A percentile compares a stretch with the other conserved stretches of the same genome.
These are phyloP conservation scores for Aureobasidium musti DNA, from an alignment of 2,329 filamentous ascomycete genomes.

Conservation along the genomic window DNA sequence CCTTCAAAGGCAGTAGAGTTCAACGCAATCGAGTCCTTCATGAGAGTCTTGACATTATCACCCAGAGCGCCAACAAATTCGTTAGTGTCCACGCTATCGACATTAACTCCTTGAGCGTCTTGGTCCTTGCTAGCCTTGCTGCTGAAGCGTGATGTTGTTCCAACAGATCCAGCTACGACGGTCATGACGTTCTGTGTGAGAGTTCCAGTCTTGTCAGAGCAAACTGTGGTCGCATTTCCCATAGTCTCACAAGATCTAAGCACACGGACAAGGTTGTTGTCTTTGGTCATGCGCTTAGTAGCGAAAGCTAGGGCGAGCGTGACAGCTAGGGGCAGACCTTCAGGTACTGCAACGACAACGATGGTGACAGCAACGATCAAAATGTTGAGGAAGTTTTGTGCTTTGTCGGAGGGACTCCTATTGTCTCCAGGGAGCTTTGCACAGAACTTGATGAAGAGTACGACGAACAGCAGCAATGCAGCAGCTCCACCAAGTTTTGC, in stretches of 20 bases:
- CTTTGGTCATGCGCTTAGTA: slow-evolving; percentile 67
- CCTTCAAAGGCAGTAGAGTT: slow-evolving; percentile 72
- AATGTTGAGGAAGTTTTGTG: slow-evolving; percentile 67
- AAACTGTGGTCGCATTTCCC: slow-evolving; percentile 73
- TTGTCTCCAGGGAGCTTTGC: slow-evolving; percentile 61
- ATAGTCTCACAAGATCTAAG: slow-evolving; percentile 70
- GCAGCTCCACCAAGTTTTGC: slow-evolving; percentile 76
- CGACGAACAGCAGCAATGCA: slow-evolving; percentile 76
- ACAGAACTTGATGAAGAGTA: slow-evolving; percentile 83
- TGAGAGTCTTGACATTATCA: slow-evolving; percentile 55
- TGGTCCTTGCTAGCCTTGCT: slow-evolving; percentile 35
- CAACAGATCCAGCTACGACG: slow-evolving; percentile 70
- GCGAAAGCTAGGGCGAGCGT: slow-evolving; percentile 69
- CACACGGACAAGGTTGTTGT: slow-evolving; percentile 69
- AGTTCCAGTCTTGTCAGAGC: slow-evolving; percentile 77
- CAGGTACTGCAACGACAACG: slow-evolving; percentile 68
- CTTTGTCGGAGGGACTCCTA: slow-evolving; percentile 68
- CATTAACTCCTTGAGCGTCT: slow-evolving; percentile 29
- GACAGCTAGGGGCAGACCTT: slow-evolving; percentile 67
- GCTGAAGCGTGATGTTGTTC: slow-evolving; percentile 59
- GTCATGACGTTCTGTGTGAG: slow-evolving; percentile 76
- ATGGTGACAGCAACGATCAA: slow-evolving; percentile 67
- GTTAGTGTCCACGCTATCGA: slow-evolving; percentile 53
- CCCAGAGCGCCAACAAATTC: slow-evolving; percentile 59
- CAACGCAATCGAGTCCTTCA: slow-evolving; percentile 65